These are phyloP conservation scores for Apiotrichum gracile DNA, from an alignment of 1,284 basidiomycete species.

Conservation along the genomic window DNA sequence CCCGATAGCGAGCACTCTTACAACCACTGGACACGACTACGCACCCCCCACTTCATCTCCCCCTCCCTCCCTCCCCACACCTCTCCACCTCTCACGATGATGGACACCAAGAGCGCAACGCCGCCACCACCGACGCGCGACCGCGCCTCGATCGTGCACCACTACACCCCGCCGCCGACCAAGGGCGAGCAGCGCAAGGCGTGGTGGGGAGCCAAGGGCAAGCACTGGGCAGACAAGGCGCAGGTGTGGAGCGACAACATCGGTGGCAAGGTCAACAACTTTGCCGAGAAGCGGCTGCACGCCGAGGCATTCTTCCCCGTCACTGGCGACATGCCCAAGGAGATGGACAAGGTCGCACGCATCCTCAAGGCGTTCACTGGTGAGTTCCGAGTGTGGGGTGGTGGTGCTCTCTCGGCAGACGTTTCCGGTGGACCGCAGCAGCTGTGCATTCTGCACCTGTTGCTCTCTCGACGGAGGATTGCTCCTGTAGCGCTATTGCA, in stretches of 20 bases:
- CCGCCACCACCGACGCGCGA: neutral
- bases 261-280: slow-evolving; percentile 40
- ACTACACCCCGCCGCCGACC: slow-evolving; percentile 11
- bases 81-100: too few species aligned
- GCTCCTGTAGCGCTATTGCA: too few species aligned
- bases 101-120: neutral
- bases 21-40: too few species aligned
- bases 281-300: slow-evolving; percentile 45
- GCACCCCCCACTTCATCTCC: too few species aligned
- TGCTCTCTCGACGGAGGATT: too few species aligned
- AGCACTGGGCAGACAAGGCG: slow-evolving; percentile 40
- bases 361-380: slow-evolving; percentile 50
- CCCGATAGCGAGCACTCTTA: too few species aligned
- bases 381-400: slow-evolving; percentile 16
- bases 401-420: neutral
- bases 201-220: slow-evolving; percentile 14
- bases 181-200: slow-evolving; percentile 35
- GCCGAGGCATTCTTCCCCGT: slow-evolving; percentile 53
- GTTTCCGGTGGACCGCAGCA: too few species aligned
- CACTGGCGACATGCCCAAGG: slow-evolving; percentile 50
- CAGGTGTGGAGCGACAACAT: slow-evolving; percentile 37
- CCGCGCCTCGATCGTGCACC: slow-evolving; percentile 2
- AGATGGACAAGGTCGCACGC: slow-evolving; percentile 52
- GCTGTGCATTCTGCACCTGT: too few species aligned
- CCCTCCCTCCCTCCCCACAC: too few species aligned